A percentile compares a stretch with the other conserved stretches of the same genome.
Evolutionary conservation across 73 alveolate genomes (phyloP).

Genomic region (Paramecium sonneborni): DNA sequence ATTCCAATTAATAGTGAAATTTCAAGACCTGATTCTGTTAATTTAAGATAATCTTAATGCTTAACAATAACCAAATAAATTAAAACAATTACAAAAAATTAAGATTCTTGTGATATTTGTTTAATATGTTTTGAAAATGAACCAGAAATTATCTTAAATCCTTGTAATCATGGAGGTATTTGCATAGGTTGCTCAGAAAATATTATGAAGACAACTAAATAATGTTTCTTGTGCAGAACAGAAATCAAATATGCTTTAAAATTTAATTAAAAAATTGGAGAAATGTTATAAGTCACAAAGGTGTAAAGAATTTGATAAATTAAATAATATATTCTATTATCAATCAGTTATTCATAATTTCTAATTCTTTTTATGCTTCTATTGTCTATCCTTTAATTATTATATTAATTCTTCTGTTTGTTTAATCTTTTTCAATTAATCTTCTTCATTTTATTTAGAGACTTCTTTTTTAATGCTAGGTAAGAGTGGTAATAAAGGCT

Average conservation of each 20-base stretch:
- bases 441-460: neutral
- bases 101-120: slow-evolving; percentile 17
- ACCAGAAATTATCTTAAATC: neutral
- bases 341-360: slow-evolving; percentile 10
- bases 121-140: slow-evolving; percentile 50
- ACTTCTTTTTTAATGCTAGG: slow-evolving; percentile 10
- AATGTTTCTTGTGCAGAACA: slow-evolving; percentile 31
- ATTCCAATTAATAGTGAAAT: neutral
- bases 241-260: slow-evolving; percentile 5
- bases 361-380: neutral
- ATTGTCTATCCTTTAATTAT: slow-evolving; percentile 6
- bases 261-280: neutral
- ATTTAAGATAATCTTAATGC: slow-evolving; percentile 32
- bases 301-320: slow-evolving; percentile 11
- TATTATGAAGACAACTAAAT: neutral
- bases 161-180: slow-evolving; percentile 48
- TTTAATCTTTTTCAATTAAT: neutral
- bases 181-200: neutral
- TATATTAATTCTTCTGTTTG: slow-evolving; percentile 37
- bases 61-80: neutral
- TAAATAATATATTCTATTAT: neutral
- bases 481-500: slow-evolving; percentile 23
- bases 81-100: neutral
- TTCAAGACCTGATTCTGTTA: slow-evolving; percentile 33
- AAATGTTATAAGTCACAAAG: neutral